Percentiles rank a stretch among this genome's conserved stretches.
phyloP scores from a whole-genome alignment of 2,329 filamentous ascomycete species.

The Aspergillus ruber region DNA sequence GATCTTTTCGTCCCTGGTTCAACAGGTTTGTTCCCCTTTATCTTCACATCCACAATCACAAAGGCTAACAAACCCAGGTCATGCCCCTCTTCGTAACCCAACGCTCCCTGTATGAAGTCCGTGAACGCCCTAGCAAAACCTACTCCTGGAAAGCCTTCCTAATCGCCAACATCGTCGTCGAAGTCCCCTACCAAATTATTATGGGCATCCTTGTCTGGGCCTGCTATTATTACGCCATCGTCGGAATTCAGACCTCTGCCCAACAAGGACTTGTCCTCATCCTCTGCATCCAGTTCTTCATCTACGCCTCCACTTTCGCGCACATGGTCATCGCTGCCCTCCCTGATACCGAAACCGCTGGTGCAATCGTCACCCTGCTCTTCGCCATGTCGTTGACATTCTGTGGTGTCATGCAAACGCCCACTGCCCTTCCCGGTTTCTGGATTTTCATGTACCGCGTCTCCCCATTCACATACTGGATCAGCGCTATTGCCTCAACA shows the following conservation, averaged over 20 bases:
- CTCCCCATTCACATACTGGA: conserved; percentile 49
- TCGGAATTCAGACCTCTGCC: conserved; percentile 52
- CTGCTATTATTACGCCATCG: conserved; percentile 78
- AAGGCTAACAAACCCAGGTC: conserved; percentile 6
- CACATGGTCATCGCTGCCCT: conserved; percentile 71
- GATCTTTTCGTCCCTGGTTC: conserved; percentile 51
- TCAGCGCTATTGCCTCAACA: conserved; percentile 61
- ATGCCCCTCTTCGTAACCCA: conserved; percentile 83
- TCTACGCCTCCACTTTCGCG: conserved; percentile 77
- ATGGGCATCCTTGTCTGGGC: conserved; percentile 68
- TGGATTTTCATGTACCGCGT: conserved; percentile 60
- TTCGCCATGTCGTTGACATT: conserved; percentile 81
- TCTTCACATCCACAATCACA: no score
- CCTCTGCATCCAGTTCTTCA: conserved; percentile 65
- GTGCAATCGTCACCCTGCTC: conserved; percentile 66
- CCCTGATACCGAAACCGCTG: conserved; percentile 64
- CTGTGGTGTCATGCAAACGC: conserved; percentile 61
- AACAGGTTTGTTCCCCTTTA: conserved; percentile 19
- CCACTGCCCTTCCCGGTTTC: conserved; percentile 57
- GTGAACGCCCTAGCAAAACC: conserved; percentile 74
- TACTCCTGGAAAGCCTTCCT: conserved; percentile 85
- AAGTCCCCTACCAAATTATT: conserved; percentile 76
- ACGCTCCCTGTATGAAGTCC: conserved; percentile 73
- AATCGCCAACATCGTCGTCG: conserved; percentile 73
- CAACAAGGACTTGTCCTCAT: conserved; percentile 75